Conservation (phyloP, 208 protist species). For the Leishmania major region DNA sequence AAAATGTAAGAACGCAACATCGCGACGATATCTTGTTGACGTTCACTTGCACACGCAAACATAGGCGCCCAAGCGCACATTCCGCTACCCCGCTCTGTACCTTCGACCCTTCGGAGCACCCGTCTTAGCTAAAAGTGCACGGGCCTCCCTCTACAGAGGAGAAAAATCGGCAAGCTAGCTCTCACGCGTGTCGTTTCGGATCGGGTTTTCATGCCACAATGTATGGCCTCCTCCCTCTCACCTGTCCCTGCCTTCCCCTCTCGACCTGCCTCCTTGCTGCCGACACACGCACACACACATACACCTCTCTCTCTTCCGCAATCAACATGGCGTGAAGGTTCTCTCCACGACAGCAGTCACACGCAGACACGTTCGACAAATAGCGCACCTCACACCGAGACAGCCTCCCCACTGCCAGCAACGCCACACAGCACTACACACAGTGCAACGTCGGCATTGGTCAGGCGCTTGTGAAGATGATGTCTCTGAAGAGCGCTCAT, state of each 20-base stretch:
- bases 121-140: background rate
- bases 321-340: background rate
- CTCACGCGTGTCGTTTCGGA: background rate
- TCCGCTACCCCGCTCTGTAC: background rate
- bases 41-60: background rate
- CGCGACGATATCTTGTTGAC: background rate
- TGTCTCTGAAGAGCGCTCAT: constrained; percentile 21
- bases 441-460: background rate
- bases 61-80: background rate
- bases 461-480: background rate
- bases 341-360: background rate
- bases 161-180: background rate
- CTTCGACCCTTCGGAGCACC: background rate
- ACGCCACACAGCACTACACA: background rate
- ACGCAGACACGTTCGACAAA: background rate
- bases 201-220: background rate
- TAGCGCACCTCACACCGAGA: background rate
- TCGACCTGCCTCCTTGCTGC: background rate
- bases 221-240: background rate
- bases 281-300: background rate
- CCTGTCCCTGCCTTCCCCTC: background rate
- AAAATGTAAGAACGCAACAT: background rate
- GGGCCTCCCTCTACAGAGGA: background rate
- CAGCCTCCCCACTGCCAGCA: background rate
- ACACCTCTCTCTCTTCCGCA: background rate